phyloP scores from a whole-genome alignment of 2,329 filamentous ascomycete species.

The Venturiaceae sp. region DNA sequence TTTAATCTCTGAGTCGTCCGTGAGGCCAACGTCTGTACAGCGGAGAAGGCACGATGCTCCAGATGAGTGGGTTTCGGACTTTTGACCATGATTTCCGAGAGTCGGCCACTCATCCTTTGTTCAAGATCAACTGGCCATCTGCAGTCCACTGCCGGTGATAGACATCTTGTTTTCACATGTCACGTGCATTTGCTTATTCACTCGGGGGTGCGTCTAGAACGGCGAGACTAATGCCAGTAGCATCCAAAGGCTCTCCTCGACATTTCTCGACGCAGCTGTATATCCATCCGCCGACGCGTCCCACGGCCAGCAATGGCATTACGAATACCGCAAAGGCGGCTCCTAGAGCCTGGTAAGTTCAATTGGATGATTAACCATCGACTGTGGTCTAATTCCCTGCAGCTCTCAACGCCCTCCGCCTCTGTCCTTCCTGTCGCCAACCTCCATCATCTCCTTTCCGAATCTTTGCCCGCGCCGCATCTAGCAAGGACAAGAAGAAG shows the following conservation, averaged over 20 bases:
- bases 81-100: too few relatives aligned
- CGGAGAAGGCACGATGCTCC: too few relatives aligned
- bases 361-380: neutral
- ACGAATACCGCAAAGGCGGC: neutral
- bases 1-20: neutral
- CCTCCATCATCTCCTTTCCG: neutral
- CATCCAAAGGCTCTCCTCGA: too few relatives aligned
- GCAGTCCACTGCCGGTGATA: too few relatives aligned
- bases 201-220: too few relatives aligned
- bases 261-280: neutral
- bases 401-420: neutral
- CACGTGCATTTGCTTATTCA: too few relatives aligned
- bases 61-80: too few relatives aligned
- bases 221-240: too few relatives aligned
- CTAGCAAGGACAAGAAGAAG: neutral
- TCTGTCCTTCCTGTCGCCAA: neutral
- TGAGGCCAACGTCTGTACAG: too few relatives aligned
- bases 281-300: neutral
- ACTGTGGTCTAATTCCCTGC: neutral
- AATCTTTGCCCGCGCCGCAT: neutral
- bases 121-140: too few relatives aligned
- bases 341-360: slow-evolving; percentile 5
- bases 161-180: too few relatives aligned
- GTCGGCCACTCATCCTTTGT: too few relatives aligned
- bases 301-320: neutral